phyloP scores from a whole-genome alignment of 768 basidiomycete genomes.

The Saitozyma podzolica region DNA sequence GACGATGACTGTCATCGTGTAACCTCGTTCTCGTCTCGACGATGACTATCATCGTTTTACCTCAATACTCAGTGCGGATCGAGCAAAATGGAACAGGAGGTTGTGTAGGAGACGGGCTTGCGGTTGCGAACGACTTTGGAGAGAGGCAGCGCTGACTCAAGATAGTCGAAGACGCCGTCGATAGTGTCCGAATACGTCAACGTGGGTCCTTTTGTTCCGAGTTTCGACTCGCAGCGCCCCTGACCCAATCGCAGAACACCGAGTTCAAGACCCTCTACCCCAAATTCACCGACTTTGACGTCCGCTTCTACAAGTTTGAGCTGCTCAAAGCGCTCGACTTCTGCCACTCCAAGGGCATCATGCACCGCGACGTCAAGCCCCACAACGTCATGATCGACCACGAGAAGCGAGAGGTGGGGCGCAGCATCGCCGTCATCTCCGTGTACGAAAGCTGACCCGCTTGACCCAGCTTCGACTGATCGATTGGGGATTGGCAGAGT shows the following conservation, averaged over 20 bases:
- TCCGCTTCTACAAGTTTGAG: conserved; percentile 95
- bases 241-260: conserved; percentile 60
- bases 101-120: too few species aligned
- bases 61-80: background rate
- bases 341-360: conserved; percentile 97
- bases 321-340: conserved; percentile 95
- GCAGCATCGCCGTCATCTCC: conserved; percentile 18
- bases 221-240: background rate
- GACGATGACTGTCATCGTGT: background rate
- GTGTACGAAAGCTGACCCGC: background rate
- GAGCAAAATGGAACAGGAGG: too few species aligned
- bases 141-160: conserved; percentile 27
- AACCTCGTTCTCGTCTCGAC: too few species aligned
- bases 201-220: conserved; percentile 37
- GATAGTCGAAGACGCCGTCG: conserved; percentile 87
- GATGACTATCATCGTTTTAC: background rate
- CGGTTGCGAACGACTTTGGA: too few species aligned
- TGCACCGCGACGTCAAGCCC: conserved; percentile 98
- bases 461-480: conserved; percentile 77
- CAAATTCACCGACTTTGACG: conserved; percentile 91
- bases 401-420: conserved; percentile 79
- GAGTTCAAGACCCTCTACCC: conserved; percentile 97
- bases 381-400: conserved; percentile 99
- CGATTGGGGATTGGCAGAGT: conserved; percentile 98
- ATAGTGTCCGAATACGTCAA: conserved; percentile 97